Percentiles rank a stretch among this genome's conserved stretches.
Evolutionary conservation across 202 grass and related monocot genomes (phyloP).

Genomic region (Panicum virgatum): DNA sequence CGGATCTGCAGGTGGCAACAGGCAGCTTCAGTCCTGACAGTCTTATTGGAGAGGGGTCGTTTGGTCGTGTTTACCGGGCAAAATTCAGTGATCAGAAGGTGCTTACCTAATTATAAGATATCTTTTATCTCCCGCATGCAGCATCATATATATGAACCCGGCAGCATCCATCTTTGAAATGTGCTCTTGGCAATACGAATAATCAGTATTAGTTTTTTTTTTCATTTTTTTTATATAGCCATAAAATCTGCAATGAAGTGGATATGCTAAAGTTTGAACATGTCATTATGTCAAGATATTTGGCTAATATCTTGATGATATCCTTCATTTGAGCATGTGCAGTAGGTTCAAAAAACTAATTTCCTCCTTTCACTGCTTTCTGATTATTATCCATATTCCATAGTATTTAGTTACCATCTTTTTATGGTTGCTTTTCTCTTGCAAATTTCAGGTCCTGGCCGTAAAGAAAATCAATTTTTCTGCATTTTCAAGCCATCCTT

Average conservation of each 20-base stretch:
- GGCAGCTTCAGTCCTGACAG: slow-evolving; percentile 81
- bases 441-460: slow-evolving; percentile 63
- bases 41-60: slow-evolving; percentile 85
- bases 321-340: background rate
- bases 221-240: background rate
- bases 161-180: slow-evolving; percentile 6
- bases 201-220: background rate
- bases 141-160: background rate
- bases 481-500: slow-evolving; percentile 60
- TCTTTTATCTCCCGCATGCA: background rate
- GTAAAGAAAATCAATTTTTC: slow-evolving; percentile 89
- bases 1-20: slow-evolving; percentile 92
- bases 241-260: slow-evolving; percentile 12
- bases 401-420: background rate
- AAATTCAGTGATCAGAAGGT: slow-evolving; percentile 85
- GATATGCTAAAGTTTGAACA: slow-evolving; percentile 18
- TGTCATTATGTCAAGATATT: slow-evolving; percentile 23
- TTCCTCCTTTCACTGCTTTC: background rate
- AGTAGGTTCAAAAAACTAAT: background rate
- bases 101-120: slow-evolving; percentile 17
- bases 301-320: slow-evolving; percentile 1
- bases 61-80: slow-evolving; percentile 77
- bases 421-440: too few species aligned
- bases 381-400: background rate
- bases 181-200: background rate